phyloP scores from a whole-genome alignment of 176 grass and related monocot species.

The Neostapfia colusana region DNA sequence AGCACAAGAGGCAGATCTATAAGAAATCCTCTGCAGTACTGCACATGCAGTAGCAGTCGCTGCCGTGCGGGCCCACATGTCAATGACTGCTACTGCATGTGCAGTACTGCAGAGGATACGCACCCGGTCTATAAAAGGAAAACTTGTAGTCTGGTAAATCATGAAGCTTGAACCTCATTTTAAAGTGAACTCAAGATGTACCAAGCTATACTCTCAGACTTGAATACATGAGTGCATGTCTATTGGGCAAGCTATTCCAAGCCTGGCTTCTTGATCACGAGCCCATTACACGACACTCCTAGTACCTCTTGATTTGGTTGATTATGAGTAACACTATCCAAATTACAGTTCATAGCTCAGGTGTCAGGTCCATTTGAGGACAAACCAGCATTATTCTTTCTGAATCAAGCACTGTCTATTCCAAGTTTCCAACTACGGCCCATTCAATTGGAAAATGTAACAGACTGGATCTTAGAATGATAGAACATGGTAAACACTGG shows the following conservation, averaged over 20 bases:
- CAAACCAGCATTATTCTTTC: not conserved
- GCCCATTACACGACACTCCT: not conserved
- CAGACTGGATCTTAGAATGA: not conserved
- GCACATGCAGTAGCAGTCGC: too few species aligned
- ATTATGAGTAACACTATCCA: not conserved
- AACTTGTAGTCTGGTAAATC: too few species aligned
- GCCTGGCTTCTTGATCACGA: not conserved
- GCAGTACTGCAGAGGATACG: too few species aligned
- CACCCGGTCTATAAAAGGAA: not conserved
- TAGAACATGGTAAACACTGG: not conserved
- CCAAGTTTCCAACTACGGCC: not conserved
- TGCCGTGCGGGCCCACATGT: too few species aligned
- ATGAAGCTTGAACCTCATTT: not conserved
- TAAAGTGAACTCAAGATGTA: too few species aligned
- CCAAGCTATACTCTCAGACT: too few species aligned
- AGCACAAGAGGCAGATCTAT: not conserved
- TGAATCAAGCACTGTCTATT: not conserved
- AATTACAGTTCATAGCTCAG: not conserved
- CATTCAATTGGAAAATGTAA: not conserved
- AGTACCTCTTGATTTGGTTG: slow-evolving; percentile 2
- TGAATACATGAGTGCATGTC: too few species aligned
- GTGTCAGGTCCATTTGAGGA: not conserved
- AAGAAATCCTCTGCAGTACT: too few species aligned
- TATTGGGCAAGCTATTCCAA: not conserved
- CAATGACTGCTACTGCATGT: too few species aligned